phyloP scores from a whole-genome alignment of 495 filamentous ascomycete genomes.

The Neurospora africana region DNA sequence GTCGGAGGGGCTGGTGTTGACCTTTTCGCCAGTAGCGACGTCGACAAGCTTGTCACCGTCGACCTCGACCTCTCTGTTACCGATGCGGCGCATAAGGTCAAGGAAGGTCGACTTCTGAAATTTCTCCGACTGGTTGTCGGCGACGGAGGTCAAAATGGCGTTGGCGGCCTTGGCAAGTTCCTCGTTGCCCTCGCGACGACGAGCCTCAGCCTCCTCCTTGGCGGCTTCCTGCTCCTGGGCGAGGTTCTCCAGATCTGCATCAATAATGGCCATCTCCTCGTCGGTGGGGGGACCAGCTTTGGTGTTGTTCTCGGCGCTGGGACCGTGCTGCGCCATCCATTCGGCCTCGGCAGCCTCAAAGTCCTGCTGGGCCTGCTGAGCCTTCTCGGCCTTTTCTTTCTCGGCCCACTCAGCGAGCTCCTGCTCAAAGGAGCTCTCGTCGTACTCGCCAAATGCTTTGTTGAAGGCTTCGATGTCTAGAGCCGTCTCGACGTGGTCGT shows the following conservation, averaged over 20 bases:
- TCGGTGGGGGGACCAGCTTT: slow-evolving; percentile 2
- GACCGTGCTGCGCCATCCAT: slow-evolving; percentile 25
- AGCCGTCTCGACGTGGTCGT: neutral
- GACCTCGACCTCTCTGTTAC: slow-evolving; percentile 27
- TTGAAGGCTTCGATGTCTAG: slow-evolving; percentile 22
- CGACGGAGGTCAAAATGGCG: slow-evolving; percentile 28
- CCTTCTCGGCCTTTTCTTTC: neutral
- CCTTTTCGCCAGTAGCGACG: slow-evolving; percentile 13
- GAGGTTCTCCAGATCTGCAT: slow-evolving; percentile 8
- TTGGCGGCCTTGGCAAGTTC: slow-evolving; percentile 30
- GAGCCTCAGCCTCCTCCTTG: slow-evolving; percentile 1
- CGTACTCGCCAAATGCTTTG: slow-evolving; percentile 18
- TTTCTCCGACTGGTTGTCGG: slow-evolving; percentile 28
- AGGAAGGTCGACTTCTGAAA: slow-evolving; percentile 36
- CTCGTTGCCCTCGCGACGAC: slow-evolving; percentile 8
- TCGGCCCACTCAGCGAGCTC: slow-evolving; percentile 16
- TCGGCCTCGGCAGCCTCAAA: slow-evolving; percentile 14
- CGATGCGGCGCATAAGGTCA: slow-evolving; percentile 33
- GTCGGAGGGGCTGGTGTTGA: slow-evolving; percentile 2
- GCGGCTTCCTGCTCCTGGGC: slow-evolving; percentile 10
- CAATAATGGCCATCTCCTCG: slow-evolving; percentile 12
- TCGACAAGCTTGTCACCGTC: slow-evolving; percentile 30
- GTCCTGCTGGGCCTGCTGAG: slow-evolving; percentile 6
- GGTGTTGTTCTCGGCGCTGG: slow-evolving; percentile 4
- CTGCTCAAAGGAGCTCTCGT: slow-evolving; percentile 8